Evolutionary conservation across 768 basidiomycete genomes (phyloP).

Genomic region (Xerocomus spinulosus): DNA sequence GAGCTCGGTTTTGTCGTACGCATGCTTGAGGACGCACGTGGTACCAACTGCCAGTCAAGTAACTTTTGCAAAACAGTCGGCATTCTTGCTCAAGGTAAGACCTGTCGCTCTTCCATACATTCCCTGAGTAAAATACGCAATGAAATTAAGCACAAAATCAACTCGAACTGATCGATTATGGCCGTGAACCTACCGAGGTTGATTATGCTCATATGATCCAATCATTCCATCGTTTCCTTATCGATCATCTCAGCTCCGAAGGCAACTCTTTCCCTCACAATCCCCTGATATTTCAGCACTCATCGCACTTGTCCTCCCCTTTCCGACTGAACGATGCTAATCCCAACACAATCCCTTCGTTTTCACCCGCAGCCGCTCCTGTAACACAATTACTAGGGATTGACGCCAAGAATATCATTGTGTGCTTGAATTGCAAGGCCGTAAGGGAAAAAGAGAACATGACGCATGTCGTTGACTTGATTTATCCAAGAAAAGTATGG

Average conservation of each 20-base stretch:
- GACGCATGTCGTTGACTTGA: slow-evolving; percentile 80
- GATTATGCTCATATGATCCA: slow-evolving; percentile 90
- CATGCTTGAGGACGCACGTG: slow-evolving; percentile 94
- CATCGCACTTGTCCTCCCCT: slow-evolving; percentile 1
- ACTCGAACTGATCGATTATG: slow-evolving; percentile 87
- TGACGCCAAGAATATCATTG: slow-evolving; percentile 67
- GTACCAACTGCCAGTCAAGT: slow-evolving; percentile 92
- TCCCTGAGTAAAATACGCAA: not conserved
- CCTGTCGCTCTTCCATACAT: not conserved
- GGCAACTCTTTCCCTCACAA: slow-evolving; percentile 62
- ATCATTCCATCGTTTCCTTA: slow-evolving; percentile 88
- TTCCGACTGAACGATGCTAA: slow-evolving; percentile 21
- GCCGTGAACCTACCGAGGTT: slow-evolving; percentile 64
- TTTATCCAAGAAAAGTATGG: slow-evolving; percentile 79
- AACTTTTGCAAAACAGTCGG: slow-evolving; percentile 96
- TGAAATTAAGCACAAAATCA: slow-evolving; percentile 55
- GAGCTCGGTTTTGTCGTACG: slow-evolving; percentile 91
- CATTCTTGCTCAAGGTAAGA: slow-evolving; percentile 76
- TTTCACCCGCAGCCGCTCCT: slow-evolving; percentile 53
- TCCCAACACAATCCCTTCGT: slow-evolving; percentile 7
- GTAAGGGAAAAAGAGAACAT: slow-evolving; percentile 70
- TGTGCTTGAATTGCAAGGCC: slow-evolving; percentile 71
- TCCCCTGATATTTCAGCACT: slow-evolving; percentile 43
- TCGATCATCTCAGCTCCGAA: slow-evolving; percentile 79
- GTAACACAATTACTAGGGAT: slow-evolving; percentile 85